Conservation (phyloP, 108 stramenopile genomes). For the Pseudonitzschia multiseries region DNA sequence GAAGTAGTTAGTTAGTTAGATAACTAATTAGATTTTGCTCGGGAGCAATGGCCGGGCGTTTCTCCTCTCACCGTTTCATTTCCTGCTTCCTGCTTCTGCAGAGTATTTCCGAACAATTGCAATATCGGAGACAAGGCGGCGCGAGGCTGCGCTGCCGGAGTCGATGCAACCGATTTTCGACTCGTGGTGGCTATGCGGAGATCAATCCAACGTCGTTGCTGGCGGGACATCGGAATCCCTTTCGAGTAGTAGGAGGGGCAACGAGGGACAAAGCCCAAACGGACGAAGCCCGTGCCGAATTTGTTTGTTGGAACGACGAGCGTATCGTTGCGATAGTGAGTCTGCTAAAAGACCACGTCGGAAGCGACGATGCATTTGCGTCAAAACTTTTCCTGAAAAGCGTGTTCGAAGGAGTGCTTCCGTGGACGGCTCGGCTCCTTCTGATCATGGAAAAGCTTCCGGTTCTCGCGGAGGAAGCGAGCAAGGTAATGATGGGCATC, state of each 20-base stretch:
- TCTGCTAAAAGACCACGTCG: neutral
- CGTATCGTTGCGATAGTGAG: neutral
- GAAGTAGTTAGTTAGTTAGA: no score
- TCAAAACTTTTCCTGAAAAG: slow-evolving; percentile 16
- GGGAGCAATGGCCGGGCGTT: no score
- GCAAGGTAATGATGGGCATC: slow-evolving; percentile 48
- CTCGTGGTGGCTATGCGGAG: no score
- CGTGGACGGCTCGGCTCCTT: slow-evolving; percentile 56
- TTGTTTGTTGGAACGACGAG: neutral
- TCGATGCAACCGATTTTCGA: neutral
- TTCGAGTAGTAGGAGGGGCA: neutral
- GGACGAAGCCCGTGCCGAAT: neutral
- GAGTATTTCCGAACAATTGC: neutral
- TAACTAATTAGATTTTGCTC: no score
- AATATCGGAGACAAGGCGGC: neutral
- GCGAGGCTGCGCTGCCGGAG: neutral
- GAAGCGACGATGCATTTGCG: neutral
- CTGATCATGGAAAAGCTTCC: slow-evolving; percentile 56
- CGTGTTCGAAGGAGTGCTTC: slow-evolving; percentile 41
- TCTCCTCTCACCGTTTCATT: no score
- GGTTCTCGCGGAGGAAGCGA: slow-evolving; percentile 45
- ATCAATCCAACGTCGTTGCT: neutral
- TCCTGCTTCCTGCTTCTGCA: no score
- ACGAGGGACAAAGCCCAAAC: neutral
- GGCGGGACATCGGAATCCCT: neutral